Base-by-base conservation (phyloP, 2,329 filamentous ascomycete species). In the Hansfordia pulvinata region DNA sequence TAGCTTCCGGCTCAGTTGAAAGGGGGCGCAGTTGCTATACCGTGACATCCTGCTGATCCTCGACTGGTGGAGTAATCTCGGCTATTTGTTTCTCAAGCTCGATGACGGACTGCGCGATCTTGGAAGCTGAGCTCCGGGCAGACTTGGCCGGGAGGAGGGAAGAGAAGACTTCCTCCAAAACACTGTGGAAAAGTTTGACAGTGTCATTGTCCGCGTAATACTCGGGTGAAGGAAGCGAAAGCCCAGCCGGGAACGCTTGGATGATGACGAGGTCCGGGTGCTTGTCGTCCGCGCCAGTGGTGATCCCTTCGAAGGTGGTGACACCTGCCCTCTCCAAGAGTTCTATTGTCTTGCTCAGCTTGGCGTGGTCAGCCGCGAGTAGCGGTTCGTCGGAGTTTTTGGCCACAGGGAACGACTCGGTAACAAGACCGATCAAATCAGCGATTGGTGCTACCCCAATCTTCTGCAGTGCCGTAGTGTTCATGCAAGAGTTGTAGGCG, bases 401-500 rank as follows among this genome's bases (percentile, higher is more conserved):
- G 9, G 36, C 35, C 2, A 45, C 36, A 13, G 56, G 52, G 35
- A 68, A 66, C 8, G 59, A 46, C 6, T 53, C 41, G 8, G 58
- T 52, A 19, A 78, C 47, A 23, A 64, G 47, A 10, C 60, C 47
- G n/a, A 82, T 51, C 8, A 80, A 47, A 4, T 62, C 46, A 11
- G 60, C 44, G 20, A 84, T 46, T 3, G 76, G 75, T 31, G 58
- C 45, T 5, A 64, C 52, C 3, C 74, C 76, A 8, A 59, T 43
- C 22, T 62, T 48, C 35, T 64, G 62, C 26, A 79, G 63, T 8
- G 53, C 49, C 6, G 63, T 55, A 41, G 76, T 65, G 38, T 82
- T 60, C 46, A 78, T 63, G 41, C 78, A 84, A 18, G 75, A 65
- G 33, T 69, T 52, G 39, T 81, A 83, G 1, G 63, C 67, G 23